Base-by-base conservation (phyloP, 2,329 filamentous ascomycete genomes). In the Epichloe coenophiala region DNA sequence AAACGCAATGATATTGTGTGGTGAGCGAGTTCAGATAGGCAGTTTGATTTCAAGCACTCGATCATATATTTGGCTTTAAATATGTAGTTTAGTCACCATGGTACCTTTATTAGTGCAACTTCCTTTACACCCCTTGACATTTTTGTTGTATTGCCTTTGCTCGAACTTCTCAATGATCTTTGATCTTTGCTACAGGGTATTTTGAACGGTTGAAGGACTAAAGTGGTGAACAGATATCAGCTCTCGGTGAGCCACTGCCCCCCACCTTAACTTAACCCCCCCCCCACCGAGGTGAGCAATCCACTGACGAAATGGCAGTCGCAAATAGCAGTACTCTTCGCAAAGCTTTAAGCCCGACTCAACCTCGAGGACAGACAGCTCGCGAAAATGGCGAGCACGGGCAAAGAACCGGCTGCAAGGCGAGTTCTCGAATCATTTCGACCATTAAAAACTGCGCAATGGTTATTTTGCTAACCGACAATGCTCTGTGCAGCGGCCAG, bases 351-450 rank as follows among this genome's bases (percentile, higher is more conserved):
- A 53, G 56, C 50, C 55, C 53, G 49, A 56, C 51, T 50, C 51
- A 54, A 53, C 55, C 51, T 51, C 48, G 52, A 58, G 44, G 55
- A 50, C 52, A 55, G 49, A 48, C 52, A 57, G 58, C 49, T 50
- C 54, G 55, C 55, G 44, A 65, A 54, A 12, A 72, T 72, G 70
- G 66, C 68, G 41, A 68, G 62, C 58, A 63, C 67, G 63, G 68
- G 61, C 50, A 72, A 71, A 56, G 62, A 63, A 52, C 50, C 59
- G 49, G 64, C 57, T 36, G 45, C 61, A 53, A 64, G 64, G 71
- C 69, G 56, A 62, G 61, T 47, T 3, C 7, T 8, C 9, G 19
- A 33, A 23, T 6, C 5, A 27, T 12, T 6, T 21, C n/a, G 5
- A n/a, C 27, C 35, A 2, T 36, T 15, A 3, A 4, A 23, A 17